Evolutionary conservation across 2,329 filamentous ascomycete genomes (phyloP), one percentile per base, ranked within the genome.

Genomic region (Aspergillus felis): DNA sequence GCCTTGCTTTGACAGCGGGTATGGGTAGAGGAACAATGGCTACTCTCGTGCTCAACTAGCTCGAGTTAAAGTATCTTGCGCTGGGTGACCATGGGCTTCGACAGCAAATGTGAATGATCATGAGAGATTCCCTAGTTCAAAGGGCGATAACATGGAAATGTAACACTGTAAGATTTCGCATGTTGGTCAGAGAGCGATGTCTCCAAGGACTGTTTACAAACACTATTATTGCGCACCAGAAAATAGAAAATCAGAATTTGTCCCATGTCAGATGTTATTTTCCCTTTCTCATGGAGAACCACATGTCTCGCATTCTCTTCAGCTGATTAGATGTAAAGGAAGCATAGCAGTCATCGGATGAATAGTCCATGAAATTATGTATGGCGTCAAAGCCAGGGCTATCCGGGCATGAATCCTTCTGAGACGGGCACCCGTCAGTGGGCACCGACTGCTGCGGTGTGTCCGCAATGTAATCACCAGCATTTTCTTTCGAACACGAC

Each of bases 341-440:
- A 61, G 75, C 74, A 67, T 85, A 84, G 60, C 82, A 85, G 22
- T 74, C 76, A 73, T 85, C 83, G 7, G 74, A 78, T 4, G 77
- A 79, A 66, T 85, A 84, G 68, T 86, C 83, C 83, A 86, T 85
- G 63, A 81, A 85, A 65, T 85, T 84, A 58, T 82, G 79, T 55
- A 85, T 80, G 3, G 80, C 73, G 68, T 85, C 83, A 12, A 74
- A 54, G 0, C 79, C 80, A 10, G 73, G 68, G 25, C 70, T 69
- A 25, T 69, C 66, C 0, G 80, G 79, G 64, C 82, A 85, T 20
- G 74, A 81, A 63, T 81, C 76, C 70, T 84, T 84, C 2, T 64
- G 67, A 0, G 61, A 64, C 1, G 82, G 83, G 67, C 83, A 86
- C 1, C 82, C 82, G 60, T 80, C 77, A n/a, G 83, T 85, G n/a